Conservation (phyloP, 2,329 filamentous ascomycete species). For the Microsporum ferrugineum region DNA sequence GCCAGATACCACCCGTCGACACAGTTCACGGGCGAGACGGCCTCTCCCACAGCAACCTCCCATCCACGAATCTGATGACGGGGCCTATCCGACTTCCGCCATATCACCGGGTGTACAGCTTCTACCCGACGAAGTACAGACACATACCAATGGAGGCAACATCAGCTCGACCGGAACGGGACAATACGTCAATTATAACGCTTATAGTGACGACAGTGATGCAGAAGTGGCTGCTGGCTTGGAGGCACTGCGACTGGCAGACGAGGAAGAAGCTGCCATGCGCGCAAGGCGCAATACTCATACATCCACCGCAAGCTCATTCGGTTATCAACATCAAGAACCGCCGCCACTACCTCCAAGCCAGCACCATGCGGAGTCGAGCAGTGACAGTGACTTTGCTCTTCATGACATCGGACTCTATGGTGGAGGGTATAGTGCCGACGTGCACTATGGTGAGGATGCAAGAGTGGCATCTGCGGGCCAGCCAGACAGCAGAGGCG, state of each 20-base stretch:
- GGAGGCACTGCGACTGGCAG: conserved; percentile 71
- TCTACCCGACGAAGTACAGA: conserved; percentile 35
- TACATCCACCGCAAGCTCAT: conserved; percentile 39
- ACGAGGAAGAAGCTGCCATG: conserved; percentile 58
- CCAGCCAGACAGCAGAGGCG: conserved; percentile 10
- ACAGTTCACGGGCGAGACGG: conserved; percentile 21
- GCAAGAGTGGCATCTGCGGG: neutral
- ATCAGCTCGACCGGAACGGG: conserved; percentile 35
- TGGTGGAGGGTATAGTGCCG: conserved; percentile 58
- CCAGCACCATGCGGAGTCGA: conserved; percentile 21
- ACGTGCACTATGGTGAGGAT: conserved; percentile 49
- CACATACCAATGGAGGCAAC: conserved; percentile 40
- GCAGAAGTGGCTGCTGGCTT: conserved; percentile 76
- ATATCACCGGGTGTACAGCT: conserved; percentile 20
- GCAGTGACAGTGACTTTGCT: conserved; percentile 62
- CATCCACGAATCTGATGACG: conserved; percentile 13
- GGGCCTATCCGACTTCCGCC: conserved; percentile 19
- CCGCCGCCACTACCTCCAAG: conserved; percentile 13
- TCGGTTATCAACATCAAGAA: conserved; percentile 31
- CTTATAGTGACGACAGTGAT: conserved; percentile 65
- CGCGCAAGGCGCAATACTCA: conserved; percentile 49
- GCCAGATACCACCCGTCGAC: conserved; percentile 17
- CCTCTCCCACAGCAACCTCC: conserved; percentile 14
- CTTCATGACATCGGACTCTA: conserved; percentile 62
- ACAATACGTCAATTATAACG: conserved; percentile 37